Evolutionary conservation across 306 rosid species (phyloP), one percentile per base, ranked within the genome.

Genomic region (Sophora flavescens): DNA sequence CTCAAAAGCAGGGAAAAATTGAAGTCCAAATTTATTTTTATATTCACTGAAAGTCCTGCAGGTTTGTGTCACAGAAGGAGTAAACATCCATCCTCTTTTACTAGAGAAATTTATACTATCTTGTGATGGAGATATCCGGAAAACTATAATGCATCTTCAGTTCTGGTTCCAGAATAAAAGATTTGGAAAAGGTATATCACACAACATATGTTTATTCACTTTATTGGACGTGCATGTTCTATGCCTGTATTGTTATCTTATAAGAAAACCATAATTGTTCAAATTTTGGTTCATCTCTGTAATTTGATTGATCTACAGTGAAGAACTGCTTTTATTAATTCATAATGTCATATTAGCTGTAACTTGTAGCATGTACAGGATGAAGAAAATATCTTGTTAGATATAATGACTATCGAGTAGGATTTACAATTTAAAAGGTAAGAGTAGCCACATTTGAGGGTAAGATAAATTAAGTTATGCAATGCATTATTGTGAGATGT

Each of bases 111-210:
- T 95, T 80, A 71, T 95, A 75, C 85, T 52, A 52, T 88, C 78
- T 79, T 90, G 92, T 76, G 83, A 67, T 74, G 88, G 92, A 72
- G 99, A 95, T 80, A 87, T 95, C 56, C 88, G 97, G 52, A 92
- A 95, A 88, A 79, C 81, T 72, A 83, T 89, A 44, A 80, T 86
- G 94, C 85, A 88, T 83, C 93, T 95, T 73, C 99, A 95, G 89
- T 95, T 95, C 88, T 90, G 99, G 99, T 86, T 92, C 79, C 99
- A 90, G 84, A 91, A 88, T 82, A 80, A 66, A 87, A 70, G 54
- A 81, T 79, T 77, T 76, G 66, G 64, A 58, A 83, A 81, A 87
- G 97, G 98, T 94, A 56, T 17, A 74, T 56, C 15, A 47, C 65
- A 12, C 72, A 72, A 11, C 48, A 26, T 52, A 15, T 39, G 17